A percentile compares a stretch with the other conserved stretches of the same genome.
phyloP scores from a whole-genome alignment of 2,329 filamentous ascomycete species.

The Aspergillus sp. region DNA sequence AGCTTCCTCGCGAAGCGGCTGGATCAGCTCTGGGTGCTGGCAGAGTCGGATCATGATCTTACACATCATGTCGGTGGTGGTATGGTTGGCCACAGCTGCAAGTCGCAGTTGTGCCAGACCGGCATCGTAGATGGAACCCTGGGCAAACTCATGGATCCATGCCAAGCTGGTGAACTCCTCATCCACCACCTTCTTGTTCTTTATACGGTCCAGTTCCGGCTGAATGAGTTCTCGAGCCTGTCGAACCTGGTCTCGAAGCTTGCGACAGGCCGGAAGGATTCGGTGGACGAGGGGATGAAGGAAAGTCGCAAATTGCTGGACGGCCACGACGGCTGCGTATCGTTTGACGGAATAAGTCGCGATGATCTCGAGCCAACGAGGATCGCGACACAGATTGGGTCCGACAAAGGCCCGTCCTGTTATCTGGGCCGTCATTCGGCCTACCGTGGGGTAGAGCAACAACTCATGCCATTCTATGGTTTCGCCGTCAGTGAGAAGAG shows the following conservation, averaged over 20 bases:
- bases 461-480: too few species aligned
- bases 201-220: background rate
- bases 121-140: background rate
- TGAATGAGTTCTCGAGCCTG: background rate
- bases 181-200: too few species aligned
- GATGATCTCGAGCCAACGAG: background rate
- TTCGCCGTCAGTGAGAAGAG: too few species aligned
- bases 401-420: background rate
- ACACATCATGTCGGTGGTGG: background rate
- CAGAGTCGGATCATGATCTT: background rate
- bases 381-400: background rate
- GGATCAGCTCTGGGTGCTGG: conserved; percentile 2
- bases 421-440: too few species aligned
- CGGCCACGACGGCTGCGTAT: background rate
- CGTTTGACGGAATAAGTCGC: background rate
- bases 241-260: background rate
- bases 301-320: background rate
- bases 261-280: background rate
- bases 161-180: too few species aligned
- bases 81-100: background rate
- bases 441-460: too few species aligned
- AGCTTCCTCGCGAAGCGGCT: conserved; percentile 4
- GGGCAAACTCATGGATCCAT: background rate
- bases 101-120: conserved; percentile 19
- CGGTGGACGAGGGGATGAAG: background rate